These are phyloP conservation scores for Aspergillus baeticus DNA, from an alignment of 495 filamentous ascomycete genomes.

Conservation along the genomic window DNA sequence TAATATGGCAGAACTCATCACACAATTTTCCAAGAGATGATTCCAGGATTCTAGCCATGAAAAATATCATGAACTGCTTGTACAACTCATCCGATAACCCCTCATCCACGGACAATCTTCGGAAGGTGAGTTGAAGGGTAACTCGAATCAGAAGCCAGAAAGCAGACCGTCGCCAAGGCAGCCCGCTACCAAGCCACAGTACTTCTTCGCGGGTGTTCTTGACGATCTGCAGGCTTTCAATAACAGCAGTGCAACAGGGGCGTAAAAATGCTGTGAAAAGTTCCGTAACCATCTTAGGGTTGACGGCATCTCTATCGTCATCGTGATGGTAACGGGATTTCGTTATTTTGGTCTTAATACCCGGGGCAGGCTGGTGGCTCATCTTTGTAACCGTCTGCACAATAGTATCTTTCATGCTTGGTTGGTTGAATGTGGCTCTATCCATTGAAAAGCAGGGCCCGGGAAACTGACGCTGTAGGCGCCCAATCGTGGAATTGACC, in stretches of 20 bases:
- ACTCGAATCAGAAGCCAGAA: slow-evolving; percentile 62
- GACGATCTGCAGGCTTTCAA: slow-evolving; percentile 32
- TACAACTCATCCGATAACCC: slow-evolving; percentile 30
- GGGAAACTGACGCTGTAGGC: slow-evolving; percentile 56
- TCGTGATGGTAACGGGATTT: slow-evolving; percentile 38
- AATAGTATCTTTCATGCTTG: slow-evolving; percentile 35
- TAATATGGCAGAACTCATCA: slow-evolving; percentile 38
- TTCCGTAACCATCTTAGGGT: slow-evolving; percentile 57
- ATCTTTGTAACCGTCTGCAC: slow-evolving; percentile 41
- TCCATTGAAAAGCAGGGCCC: slow-evolving; percentile 44
- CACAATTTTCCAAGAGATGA: slow-evolving; percentile 8
- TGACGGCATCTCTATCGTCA: slow-evolving; percentile 52
- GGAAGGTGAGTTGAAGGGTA: slow-evolving; percentile 37
- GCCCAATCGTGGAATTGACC: slow-evolving; percentile 48
- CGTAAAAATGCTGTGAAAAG: slow-evolving; percentile 49
- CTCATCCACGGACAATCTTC: neutral
- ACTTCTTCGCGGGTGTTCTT: slow-evolving; percentile 65
- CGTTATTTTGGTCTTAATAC: slow-evolving; percentile 32
- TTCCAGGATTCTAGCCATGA: slow-evolving; percentile 43
- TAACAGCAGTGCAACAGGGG: slow-evolving; percentile 36
- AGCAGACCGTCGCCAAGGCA: slow-evolving; percentile 57
- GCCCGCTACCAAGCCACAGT: slow-evolving; percentile 36
- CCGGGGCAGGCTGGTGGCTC: slow-evolving; percentile 38
- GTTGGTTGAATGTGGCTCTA: slow-evolving; percentile 27
- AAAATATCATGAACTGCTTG: slow-evolving; percentile 56